Conservation (phyloP, 2,329 filamentous ascomycete species). For the Ampelomyces quisqualis region DNA sequence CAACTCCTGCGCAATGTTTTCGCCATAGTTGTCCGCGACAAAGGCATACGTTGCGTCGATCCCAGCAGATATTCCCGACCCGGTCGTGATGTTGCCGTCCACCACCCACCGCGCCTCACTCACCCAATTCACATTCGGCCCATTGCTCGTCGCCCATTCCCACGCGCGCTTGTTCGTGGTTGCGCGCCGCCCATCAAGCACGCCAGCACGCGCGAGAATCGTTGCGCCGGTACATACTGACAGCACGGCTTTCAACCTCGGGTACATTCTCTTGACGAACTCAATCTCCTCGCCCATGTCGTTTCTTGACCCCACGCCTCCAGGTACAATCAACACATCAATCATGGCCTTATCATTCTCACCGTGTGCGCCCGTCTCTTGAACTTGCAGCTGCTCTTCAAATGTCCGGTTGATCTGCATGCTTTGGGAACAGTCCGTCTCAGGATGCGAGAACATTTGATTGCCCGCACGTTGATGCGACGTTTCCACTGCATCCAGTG, state of each 20-base stretch:
- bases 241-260: conserved; percentile 56
- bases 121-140: conserved; percentile 61
- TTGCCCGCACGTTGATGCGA: conserved; percentile 19
- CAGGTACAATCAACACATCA: conserved; percentile 66
- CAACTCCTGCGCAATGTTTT: conserved; percentile 50
- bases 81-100: conserved; percentile 66
- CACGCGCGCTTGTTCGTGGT: conserved; percentile 66
- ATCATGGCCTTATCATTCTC: conserved; percentile 13
- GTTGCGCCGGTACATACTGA: conserved; percentile 66
- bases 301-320: conserved; percentile 54
- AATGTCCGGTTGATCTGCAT: conserved; percentile 19
- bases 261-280: conserved; percentile 52
- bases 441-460: conserved; percentile 17
- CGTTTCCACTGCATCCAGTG: conserved; percentile 26
- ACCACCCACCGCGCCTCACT: conserved; percentile 53
- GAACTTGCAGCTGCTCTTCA: conserved; percentile 16
- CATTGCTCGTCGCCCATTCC: conserved; percentile 40
- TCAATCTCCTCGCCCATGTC: conserved; percentile 42
- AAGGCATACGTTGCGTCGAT: conserved; percentile 62
- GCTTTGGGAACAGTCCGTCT: conserved; percentile 21
- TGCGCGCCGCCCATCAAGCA: conserved; percentile 60
- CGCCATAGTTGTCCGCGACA: conserved; percentile 55
- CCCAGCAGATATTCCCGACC: conserved; percentile 64
- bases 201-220: conserved; percentile 57
- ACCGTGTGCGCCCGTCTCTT: conserved; percentile 7